Percentiles rank a stretch among this genome's conserved stretches.
phyloP scores from a whole-genome alignment of 2,329 filamentous ascomycete species.

The Scytalidium lignicola region DNA sequence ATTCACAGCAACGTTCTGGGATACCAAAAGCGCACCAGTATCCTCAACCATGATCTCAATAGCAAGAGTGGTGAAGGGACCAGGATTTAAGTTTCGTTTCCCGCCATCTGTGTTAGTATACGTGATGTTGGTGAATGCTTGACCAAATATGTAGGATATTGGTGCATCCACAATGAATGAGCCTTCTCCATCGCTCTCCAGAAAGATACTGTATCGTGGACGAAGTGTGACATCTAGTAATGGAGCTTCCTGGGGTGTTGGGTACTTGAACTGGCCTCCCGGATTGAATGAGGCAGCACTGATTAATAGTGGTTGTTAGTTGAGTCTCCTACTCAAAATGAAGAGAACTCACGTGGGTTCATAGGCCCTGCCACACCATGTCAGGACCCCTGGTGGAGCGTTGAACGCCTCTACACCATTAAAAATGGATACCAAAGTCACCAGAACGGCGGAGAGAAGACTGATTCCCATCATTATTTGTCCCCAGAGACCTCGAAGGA shows the following conservation, averaged over 20 bases:
- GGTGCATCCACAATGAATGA: constrained; percentile 36
- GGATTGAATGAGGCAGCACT: constrained; percentile 43
- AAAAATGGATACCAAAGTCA: not conserved
- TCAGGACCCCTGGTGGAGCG: constrained; percentile 14
- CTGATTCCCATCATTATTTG: constrained; percentile 1
- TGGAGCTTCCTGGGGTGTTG: constrained; percentile 28
- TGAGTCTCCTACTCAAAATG: not conserved
- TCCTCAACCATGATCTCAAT: constrained; percentile 23
- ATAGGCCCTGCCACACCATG: constrained; percentile 39
- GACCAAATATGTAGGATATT: constrained; percentile 32
- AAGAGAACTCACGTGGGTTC: constrained; percentile 26
- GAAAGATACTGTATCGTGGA: constrained; percentile 41
- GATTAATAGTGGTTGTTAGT: constrained; percentile 7
- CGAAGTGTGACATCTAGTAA: constrained; percentile 36
- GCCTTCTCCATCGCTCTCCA: constrained; percentile 31
- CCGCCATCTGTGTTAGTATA: constrained; percentile 4
- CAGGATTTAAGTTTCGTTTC: constrained; percentile 13
- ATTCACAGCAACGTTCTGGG: constrained; percentile 28
- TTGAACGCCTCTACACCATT: constrained; percentile 13
- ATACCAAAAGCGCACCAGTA: constrained; percentile 18
- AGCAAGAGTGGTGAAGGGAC: constrained; percentile 14
- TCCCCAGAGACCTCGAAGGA: too few species aligned
- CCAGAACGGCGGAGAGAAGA: not conserved
- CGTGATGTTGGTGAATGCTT: constrained; percentile 22
- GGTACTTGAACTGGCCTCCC: constrained; percentile 37